Base-by-base conservation (phyloP, 2,329 filamentous ascomycete species). In the Sarocladiaceae sp. region DNA sequence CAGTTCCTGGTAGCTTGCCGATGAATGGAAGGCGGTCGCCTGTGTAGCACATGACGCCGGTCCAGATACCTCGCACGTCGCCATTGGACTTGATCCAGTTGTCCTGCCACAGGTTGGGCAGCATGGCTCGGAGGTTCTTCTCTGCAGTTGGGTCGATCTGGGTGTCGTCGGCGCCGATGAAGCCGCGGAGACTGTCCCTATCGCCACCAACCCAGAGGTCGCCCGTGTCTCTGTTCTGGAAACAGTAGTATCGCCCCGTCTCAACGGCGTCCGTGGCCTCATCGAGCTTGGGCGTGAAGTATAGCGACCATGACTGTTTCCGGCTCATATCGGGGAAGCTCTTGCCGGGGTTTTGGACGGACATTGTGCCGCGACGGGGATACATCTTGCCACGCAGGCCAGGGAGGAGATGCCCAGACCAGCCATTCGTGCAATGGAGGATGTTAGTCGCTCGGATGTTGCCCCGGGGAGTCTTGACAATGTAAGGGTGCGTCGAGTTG, bases 391-490 rank as follows among this genome's bases (percentile, higher is more conserved):
- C 64, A 3, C 65, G 60, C 1, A 80, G 59, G 0, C 62, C 66
- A 0, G 76, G 74, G 3, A 80, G 53, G 1, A 81, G 66, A 42
- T 76, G 68, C 0, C 68, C 57, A 0, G 72, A 65, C 49, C 73
- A 73, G 4, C 63, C 74, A 48, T 82, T 81, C 1, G 76, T 82
- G 6, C 74, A 73, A 49, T 82, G 74, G 2, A 82, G 63, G 2
- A 83, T 61, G 43, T 80, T 69, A 1, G 62, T 60, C 6, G 74
- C 64, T 3, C 53, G 55, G 26, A 80, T 62, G 0, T 33, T 50
- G 2, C 74, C 75, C 6, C 69, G 60, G 0, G 51, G 44, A 1
- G 76, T 80, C 4, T 61, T 50, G 4, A 80, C 52, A 1, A 58
- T 54, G 51, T 72, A 75, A 2, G 59, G 66, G 4, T 57, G 33